Evolutionary conservation across 2,329 filamentous ascomycete genomes (phyloP).

Genomic region (Alternaria sp.): DNA sequence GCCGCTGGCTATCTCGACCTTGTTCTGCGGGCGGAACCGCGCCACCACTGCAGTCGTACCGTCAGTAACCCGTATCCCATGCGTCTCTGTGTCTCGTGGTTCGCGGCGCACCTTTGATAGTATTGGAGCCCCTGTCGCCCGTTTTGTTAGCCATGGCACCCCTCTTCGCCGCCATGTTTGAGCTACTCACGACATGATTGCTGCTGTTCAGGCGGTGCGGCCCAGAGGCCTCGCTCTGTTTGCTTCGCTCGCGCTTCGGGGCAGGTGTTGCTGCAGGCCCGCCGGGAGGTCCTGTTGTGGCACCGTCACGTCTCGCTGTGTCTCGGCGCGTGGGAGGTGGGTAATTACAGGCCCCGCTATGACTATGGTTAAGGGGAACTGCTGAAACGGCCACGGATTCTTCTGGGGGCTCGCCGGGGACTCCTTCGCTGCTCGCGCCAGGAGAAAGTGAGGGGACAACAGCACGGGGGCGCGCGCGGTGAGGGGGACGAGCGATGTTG

Average conservation of each 20-base stretch:
- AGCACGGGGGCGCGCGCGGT: background rate
- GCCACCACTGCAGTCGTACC: conserved; percentile 73
- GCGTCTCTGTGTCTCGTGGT: background rate
- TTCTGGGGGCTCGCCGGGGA: conserved; percentile 2
- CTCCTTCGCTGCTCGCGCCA: conserved; percentile 4
- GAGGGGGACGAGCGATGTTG: conserved; percentile 9
- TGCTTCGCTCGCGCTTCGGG: conserved; percentile 25
- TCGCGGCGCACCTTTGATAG: conserved; percentile 52
- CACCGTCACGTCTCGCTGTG: conserved; percentile 34
- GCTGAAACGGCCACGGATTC: conserved; percentile 16
- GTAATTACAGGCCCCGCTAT: conserved; percentile 39
- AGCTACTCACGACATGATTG: conserved; percentile 49
- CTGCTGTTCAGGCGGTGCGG: conserved; percentile 38
- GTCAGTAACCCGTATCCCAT: conserved; percentile 29
- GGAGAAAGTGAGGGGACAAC: background rate
- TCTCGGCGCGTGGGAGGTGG: conserved; percentile 36
- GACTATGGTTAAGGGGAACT: conserved; percentile 39
- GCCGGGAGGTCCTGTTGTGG: conserved; percentile 36
- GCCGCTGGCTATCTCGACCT: conserved; percentile 85
- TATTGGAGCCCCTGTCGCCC: conserved; percentile 50
- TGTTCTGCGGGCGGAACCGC: conserved; percentile 97
- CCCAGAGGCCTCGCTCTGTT: conserved; percentile 44
- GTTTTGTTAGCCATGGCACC: conserved; percentile 49
- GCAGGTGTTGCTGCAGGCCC: conserved; percentile 32
- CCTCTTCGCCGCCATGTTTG: conserved; percentile 2